Evolutionary conservation across 2,329 filamentous ascomycete species (phyloP), one percentile per base, ranked within the genome.

Genomic region (Mollisia scopiformis): DNA sequence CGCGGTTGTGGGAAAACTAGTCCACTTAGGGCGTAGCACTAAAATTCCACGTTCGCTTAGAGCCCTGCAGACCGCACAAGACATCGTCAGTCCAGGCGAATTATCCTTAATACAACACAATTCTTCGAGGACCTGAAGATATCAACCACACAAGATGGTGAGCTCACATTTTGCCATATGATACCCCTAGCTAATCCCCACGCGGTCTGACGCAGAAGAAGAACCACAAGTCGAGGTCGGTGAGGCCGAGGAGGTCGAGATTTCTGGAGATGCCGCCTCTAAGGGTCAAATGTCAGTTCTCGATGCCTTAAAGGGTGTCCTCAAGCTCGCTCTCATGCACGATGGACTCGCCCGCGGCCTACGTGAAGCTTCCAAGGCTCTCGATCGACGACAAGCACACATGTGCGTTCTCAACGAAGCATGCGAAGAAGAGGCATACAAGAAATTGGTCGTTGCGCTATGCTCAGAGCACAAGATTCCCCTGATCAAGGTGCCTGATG

Each of bases 151-250:
- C 65, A 69, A 66, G 66, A 70, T 70, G 67, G 67, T 70, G 64
- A 21, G 68, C 59, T 49, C 2, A 31, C 10, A 13, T 6, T 39
- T n/a, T 10, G 11, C 47, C 10, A 41, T n/a, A 16, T 47, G n/a
- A 16, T 53, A 19, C 16, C 27, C 37, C 35, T 30, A 39, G 51
- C 35, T 62, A 51, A 57, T 19, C 28, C 13, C 39, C n/a, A 2
- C 28, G 19, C 25, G 97, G 95, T 98, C 94, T 93, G 94, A 98
- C 93, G 94, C 94, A 98, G 95, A 98, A 98, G 95, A 98, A 97
- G 94, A 98, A 90, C 93, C 89, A 82, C 90, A 87, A 82, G 88
- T 89, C 81, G 89, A 91, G 82, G 90, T 92, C 79, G 93, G 87
- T 78, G 87, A 90, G 78, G 81, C 84, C 76, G 86, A 88, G 75